These are phyloP conservation scores for Begonia masoniana DNA, from an alignment of 306 rosid genomes.

Conservation along the genomic window DNA sequence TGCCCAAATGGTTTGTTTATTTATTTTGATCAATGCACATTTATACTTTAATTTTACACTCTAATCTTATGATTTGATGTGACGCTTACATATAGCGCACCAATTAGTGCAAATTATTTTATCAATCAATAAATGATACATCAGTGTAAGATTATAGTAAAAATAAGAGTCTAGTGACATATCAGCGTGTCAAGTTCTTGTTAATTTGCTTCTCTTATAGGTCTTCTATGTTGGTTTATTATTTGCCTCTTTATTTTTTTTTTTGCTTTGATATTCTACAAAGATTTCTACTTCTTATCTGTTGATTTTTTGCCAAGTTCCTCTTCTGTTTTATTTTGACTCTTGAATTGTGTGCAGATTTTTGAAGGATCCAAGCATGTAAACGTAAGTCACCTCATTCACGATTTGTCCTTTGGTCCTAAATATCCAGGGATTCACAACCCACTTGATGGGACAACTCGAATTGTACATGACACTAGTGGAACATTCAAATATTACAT, in stretches of 20 bases:
- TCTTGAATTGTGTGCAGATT: slow-evolving; percentile 37
- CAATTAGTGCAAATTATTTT: too few species aligned
- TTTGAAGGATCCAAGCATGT: slow-evolving; percentile 73
- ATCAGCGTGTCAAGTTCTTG: too few species aligned
- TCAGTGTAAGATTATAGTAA: too few species aligned
- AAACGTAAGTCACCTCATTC: slow-evolving; percentile 82
- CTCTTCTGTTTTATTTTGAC: slow-evolving; percentile 8
- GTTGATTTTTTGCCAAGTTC: slow-evolving; percentile 7
- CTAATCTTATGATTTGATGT: too few species aligned
- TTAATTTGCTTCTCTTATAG: too few species aligned
- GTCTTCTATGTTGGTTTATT: not conserved
- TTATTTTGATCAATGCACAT: too few species aligned
- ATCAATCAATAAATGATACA: too few species aligned
- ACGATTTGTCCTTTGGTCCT: slow-evolving; percentile 97
- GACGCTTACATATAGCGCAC: not conserved
- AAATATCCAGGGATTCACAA: slow-evolving; percentile 96
- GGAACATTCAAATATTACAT: slow-evolving; percentile 95
- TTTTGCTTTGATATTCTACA: not conserved
- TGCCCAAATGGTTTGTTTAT: slow-evolving; percentile 64
- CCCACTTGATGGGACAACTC: slow-evolving; percentile 74
- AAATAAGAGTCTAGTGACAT: too few species aligned
- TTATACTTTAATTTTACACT: too few species aligned
- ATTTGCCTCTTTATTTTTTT: slow-evolving; percentile 1
- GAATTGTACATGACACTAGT: slow-evolving; percentile 66
- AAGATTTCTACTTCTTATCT: not conserved